These are phyloP conservation scores for Sugiyamaella lignohabitans DNA, from an alignment of 805 yeast species.

Conservation along the genomic window DNA sequence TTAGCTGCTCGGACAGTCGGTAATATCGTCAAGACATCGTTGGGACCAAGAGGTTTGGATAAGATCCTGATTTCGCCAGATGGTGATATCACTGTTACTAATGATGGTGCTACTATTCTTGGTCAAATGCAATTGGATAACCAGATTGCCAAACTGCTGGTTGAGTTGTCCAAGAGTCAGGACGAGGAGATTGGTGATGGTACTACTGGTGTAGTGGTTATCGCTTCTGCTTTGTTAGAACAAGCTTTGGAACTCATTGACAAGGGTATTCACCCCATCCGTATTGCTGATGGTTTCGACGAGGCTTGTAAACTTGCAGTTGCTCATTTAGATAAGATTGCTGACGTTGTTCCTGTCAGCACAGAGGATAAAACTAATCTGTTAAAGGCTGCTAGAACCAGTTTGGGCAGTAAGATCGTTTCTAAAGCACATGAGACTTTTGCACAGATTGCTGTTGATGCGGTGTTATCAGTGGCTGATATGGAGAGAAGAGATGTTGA, in stretches of 20 bases:
- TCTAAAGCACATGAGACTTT: slow-evolving; percentile 89
- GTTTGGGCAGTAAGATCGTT: slow-evolving; percentile 91
- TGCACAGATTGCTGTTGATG: slow-evolving; percentile 96
- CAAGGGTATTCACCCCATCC: slow-evolving; percentile 95
- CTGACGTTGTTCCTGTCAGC: slow-evolving; percentile 56
- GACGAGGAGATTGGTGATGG: slow-evolving; percentile 99
- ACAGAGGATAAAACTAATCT: slow-evolving; percentile 46
- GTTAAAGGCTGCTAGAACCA: slow-evolving; percentile 88
- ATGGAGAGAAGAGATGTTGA: slow-evolving; percentile 90
- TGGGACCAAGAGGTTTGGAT: slow-evolving; percentile 98
- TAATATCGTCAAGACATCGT: slow-evolving; percentile 80
- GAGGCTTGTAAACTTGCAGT: slow-evolving; percentile 93
- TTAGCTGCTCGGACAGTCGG: slow-evolving; percentile 94
- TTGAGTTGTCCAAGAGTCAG: slow-evolving; percentile 88
- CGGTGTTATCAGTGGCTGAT: slow-evolving; percentile 88
- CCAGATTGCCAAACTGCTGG: slow-evolving; percentile 92
- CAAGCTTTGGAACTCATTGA: slow-evolving; percentile 93
- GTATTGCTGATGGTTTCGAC: slow-evolving; percentile 94
- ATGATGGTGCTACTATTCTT: slow-evolving; percentile 96
- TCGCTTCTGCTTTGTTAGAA: slow-evolving; percentile 89
- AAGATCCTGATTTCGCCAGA: slow-evolving; percentile 92
- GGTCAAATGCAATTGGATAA: slow-evolving; percentile 94
- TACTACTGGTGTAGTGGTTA: slow-evolving; percentile 96
- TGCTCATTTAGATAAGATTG: slow-evolving; percentile 61
- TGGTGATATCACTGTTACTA: slow-evolving; percentile 96